Conservation (phyloP, 2,329 filamentous ascomycete genomes). For the Aspergillus felis region DNA sequence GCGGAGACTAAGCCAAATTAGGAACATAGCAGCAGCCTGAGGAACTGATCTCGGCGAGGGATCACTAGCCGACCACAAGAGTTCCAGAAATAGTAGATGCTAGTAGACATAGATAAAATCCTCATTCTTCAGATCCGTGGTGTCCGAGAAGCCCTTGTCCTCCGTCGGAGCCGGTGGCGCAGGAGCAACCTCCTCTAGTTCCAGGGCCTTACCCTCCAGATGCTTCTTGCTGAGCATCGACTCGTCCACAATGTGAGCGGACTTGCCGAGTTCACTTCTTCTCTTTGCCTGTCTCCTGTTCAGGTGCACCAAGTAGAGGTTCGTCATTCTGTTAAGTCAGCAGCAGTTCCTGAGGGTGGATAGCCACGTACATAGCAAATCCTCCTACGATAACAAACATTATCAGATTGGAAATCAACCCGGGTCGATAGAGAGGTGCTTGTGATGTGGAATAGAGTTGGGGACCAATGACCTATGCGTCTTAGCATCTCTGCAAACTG, state of each 20-base stretch:
- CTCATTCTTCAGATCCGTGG: slow-evolving; percentile 16
- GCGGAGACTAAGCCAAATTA: no score
- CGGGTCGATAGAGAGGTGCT: slow-evolving; percentile 31
- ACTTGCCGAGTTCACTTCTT: slow-evolving; percentile 29
- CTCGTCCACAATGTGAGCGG: slow-evolving; percentile 25
- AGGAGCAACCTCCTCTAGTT: slow-evolving; percentile 6
- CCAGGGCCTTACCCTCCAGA: slow-evolving; percentile 5
- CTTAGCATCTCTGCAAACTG: rapidly evolving
- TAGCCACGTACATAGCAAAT: slow-evolving; percentile 20
- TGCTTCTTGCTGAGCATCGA: slow-evolving; percentile 29
- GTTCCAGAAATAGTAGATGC: no score
- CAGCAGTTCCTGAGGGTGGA: not conserved
- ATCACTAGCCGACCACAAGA: no score
- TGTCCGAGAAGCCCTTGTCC: slow-evolving; percentile 14
- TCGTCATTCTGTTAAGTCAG: slow-evolving; percentile 17
- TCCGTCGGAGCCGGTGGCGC: not conserved
- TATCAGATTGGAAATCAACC: slow-evolving; percentile 30
- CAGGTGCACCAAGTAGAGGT: slow-evolving; percentile 28
- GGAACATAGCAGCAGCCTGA: no score
- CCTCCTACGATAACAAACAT: slow-evolving; percentile 31
- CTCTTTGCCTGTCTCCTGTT: slow-evolving; percentile 28
- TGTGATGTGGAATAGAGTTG: slow-evolving; percentile 32
- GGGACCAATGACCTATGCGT: slow-evolving; percentile 24
- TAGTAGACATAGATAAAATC: slow-evolving; percentile 19
- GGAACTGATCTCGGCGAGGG: no score